phyloP scores from a whole-genome alignment of 495 filamentous ascomycete genomes.

The Trichoderma reesei region DNA sequence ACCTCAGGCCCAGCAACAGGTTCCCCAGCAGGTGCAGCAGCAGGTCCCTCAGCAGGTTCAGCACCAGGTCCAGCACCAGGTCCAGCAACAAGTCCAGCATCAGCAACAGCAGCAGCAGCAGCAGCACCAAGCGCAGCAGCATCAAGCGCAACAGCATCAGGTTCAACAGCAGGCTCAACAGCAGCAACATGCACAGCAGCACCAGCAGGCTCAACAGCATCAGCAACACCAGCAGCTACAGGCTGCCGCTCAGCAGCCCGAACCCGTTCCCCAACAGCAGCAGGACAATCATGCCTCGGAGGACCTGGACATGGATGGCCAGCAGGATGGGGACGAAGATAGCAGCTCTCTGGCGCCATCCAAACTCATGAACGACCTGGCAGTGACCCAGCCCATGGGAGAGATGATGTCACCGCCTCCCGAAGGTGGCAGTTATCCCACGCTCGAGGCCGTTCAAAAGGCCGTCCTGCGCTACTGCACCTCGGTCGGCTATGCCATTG shows the following conservation, averaged over 20 bases:
- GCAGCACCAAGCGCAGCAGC: slow-evolving; percentile 11
- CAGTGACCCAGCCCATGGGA: slow-evolving; percentile 36
- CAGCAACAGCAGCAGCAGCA: slow-evolving; percentile 10
- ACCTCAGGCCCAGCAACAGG: slow-evolving; percentile 23
- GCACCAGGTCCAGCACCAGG: slow-evolving; percentile 16
- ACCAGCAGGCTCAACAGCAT: slow-evolving; percentile 20
- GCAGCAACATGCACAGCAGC: slow-evolving; percentile 17
- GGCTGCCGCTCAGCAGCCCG: slow-evolving; percentile 14
- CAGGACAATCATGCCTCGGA: slow-evolving; percentile 31
- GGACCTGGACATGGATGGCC: slow-evolving; percentile 33
- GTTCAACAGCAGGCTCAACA: slow-evolving; percentile 21
- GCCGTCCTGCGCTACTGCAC: slow-evolving; percentile 43
- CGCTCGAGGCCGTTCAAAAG: slow-evolving; percentile 44
- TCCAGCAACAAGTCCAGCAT: slow-evolving; percentile 10
- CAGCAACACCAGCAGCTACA: slow-evolving; percentile 15
- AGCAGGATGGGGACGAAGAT: slow-evolving; percentile 28
- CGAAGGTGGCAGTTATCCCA: slow-evolving; percentile 44
- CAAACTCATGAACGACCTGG: slow-evolving; percentile 34
- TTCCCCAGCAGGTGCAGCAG: slow-evolving; percentile 16
- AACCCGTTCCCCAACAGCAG: slow-evolving; percentile 18
- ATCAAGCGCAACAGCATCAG: slow-evolving; percentile 10
- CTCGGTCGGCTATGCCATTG: slow-evolving; percentile 47
- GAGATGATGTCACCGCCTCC: slow-evolving; percentile 44
- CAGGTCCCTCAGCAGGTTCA: slow-evolving; percentile 15
- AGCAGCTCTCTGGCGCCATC: slow-evolving; percentile 28